Conservation (phyloP, 495 filamentous ascomycete genomes). For the Neurospora tetraspora region DNA sequence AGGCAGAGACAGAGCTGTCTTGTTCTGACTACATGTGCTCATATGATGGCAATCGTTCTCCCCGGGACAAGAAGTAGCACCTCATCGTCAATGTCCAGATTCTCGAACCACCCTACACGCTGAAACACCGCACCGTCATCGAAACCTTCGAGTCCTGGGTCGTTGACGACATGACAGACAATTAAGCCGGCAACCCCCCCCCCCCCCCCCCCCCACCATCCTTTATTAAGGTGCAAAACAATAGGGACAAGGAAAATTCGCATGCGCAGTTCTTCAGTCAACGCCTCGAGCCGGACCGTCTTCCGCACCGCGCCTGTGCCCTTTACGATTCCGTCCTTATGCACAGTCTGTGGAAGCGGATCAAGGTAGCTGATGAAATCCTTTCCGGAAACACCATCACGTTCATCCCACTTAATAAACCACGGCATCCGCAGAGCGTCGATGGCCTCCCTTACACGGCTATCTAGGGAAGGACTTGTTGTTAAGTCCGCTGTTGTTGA, state of each 20-base stretch:
- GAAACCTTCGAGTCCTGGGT: background rate
- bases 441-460: background rate
- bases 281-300: background rate
- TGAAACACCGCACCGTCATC: background rate
- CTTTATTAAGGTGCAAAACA: too few relatives aligned
- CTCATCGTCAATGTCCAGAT: background rate
- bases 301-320: background rate
- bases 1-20: background rate
- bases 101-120: background rate
- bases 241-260: background rate
- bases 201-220: background rate
- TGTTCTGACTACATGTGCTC: background rate
- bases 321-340: background rate
- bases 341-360: background rate
- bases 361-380: background rate
- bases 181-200: background rate
- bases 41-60: background rate
- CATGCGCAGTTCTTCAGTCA: background rate
- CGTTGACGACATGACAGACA: background rate
- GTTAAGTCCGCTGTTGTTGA: too few relatives aligned
- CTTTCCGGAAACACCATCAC: background rate
- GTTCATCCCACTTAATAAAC: background rate
- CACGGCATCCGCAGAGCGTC: rapidly evolving
- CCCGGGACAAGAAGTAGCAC: background rate
- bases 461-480: background rate